Evolutionary conservation across 371 early-diverging fungal species (phyloP), one percentile per base, ranked within the genome.

Genomic region (Choanephora cucurbitarum): DNA sequence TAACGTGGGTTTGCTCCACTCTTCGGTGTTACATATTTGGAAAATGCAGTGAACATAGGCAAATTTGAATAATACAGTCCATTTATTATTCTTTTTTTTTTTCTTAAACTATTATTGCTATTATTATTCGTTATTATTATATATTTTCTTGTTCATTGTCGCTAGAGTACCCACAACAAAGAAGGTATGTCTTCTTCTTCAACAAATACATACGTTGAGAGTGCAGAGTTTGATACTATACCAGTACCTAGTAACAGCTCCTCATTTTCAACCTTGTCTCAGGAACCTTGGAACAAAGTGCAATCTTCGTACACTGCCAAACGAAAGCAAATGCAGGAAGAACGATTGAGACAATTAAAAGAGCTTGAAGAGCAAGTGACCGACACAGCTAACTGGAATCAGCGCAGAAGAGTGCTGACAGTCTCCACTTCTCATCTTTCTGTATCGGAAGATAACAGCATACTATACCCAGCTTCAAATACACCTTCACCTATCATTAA

Each of bases 281-380:
- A 51, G 44, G 70, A 66, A 31, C 66, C 56, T 41, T 68, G 68
- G 68, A 62, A 57, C 19, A 60, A 63, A 40, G 56, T 64, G 2
- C 59, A 58, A 41, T 56, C 67, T n/a, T 43, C 52, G 10, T 62
- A 62, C 54, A 57, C 60, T 8, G 66, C 66, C 8, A 65, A 61
- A 58, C 52, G 67, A 40, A 67, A 67, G 24, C 52, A 69, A 42
- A 63, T 57, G 17, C 77, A 73, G 37, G 66, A 64, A 31, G 77
- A 73, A 32, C 52, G 77, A 46, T 49, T 64, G 51, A 58, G 65
- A 21, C 72, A 77, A 44, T 46, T 77, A 14, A 68, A 69, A 52
- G 75, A 74, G 50, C 44, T 77, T 34, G 78, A 77, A 44, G 65
- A 67, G 10, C 71, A 72, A 51, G 64, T 74, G 13, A 57, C 70